phyloP scores from a whole-genome alignment of 179 eudicot species.

The Actinidia arguta region DNA sequence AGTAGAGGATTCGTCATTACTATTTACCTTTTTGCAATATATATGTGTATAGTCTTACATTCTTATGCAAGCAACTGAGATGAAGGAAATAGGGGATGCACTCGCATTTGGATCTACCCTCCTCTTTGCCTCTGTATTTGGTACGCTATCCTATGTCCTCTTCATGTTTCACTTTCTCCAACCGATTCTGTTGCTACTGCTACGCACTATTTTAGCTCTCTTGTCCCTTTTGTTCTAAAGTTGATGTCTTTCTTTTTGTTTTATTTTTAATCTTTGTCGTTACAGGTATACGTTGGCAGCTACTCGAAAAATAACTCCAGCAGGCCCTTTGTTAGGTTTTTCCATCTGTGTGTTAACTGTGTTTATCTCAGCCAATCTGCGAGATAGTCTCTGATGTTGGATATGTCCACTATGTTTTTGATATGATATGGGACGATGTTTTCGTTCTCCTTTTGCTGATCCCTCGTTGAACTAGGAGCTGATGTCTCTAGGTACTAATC shows the following conservation, averaged over 20 bases:
- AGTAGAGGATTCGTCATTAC: constrained; percentile 3
- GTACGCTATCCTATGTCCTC: constrained; percentile 1
- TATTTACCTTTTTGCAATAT: neutral
- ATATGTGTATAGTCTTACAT: constrained; percentile 3
- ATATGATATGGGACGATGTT: neutral
- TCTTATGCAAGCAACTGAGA: constrained; percentile 13
- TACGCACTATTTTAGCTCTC: no score
- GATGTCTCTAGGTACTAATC: neutral
- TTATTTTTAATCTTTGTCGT: neutral
- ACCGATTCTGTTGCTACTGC: neutral
- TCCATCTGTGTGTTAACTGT: constrained; percentile 17
- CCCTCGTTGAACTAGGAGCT: neutral
- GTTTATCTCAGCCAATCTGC: constrained; percentile 13
- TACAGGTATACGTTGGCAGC: constrained; percentile 7
- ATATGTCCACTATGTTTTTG: neutral
- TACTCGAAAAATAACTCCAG: neutral
- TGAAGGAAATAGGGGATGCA: neutral
- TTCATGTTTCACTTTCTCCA: constrained; percentile 2
- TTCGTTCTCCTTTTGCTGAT: neutral
- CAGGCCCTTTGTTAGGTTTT: constrained; percentile 21
- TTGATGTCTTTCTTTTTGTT: neutral
- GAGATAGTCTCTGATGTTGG: neutral
- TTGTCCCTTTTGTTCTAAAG: no score
- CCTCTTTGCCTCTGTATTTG: constrained; percentile 16
- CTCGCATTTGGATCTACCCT: constrained; percentile 17